Evolutionary conservation across 148 eudicot genomes (phyloP).

Genomic region (Rhododendron griersonianum): DNA sequence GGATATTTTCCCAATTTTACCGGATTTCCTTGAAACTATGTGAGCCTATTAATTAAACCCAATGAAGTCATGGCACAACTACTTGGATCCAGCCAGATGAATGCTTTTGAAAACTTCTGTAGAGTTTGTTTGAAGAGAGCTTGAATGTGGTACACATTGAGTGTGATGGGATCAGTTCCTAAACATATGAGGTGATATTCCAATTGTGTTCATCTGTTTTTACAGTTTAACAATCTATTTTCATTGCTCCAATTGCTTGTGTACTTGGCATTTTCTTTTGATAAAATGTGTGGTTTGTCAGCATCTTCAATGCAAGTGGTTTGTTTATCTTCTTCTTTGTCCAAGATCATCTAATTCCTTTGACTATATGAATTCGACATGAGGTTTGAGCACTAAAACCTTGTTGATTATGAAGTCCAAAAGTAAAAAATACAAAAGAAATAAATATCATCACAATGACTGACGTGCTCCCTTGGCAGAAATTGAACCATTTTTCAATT

Average conservation of each 20-base stretch:
- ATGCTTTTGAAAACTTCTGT: neutral
- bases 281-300: neutral
- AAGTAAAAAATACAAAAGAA: too few species aligned
- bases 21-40: neutral
- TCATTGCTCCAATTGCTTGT: neutral
- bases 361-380: too few species aligned
- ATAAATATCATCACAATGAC: too few species aligned
- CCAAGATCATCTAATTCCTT: neutral
- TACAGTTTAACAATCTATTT: neutral
- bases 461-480: too few species aligned
- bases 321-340: neutral
- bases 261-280: neutral
- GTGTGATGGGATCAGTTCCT: neutral
- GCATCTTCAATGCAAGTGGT: neutral
- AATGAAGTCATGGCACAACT: neutral
- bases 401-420: too few species aligned
- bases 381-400: too few species aligned
- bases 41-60: neutral
- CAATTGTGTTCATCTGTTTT: neutral
- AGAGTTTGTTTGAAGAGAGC: neutral
- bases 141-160: neutral
- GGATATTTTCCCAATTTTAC: neutral
- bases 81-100: neutral
- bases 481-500: too few species aligned
- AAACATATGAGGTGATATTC: neutral